These are phyloP conservation scores for Rheum nobile DNA, from an alignment of 148 eudicot genomes.

Conservation along the genomic window DNA sequence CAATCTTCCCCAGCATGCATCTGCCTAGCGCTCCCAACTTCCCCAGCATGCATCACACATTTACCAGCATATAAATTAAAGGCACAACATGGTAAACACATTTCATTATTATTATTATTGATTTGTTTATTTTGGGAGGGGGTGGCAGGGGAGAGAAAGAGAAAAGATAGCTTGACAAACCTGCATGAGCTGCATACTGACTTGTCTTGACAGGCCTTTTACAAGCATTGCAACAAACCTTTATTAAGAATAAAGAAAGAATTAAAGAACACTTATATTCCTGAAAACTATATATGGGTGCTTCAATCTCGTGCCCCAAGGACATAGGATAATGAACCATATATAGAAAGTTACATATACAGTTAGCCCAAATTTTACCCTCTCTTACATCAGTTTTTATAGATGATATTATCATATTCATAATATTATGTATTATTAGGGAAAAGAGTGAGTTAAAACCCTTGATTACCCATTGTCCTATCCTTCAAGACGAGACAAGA, in stretches of 20 bases:
- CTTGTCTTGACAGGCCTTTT: conserved; percentile 74
- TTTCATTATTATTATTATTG: background rate
- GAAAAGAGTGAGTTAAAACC: background rate
- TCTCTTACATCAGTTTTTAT: background rate
- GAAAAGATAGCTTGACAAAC: conserved; percentile 17
- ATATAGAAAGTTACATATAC: background rate
- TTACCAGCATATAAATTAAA: background rate
- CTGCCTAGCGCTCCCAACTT: background rate
- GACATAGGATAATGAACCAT: background rate
- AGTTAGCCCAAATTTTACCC: background rate
- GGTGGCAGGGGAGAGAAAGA: background rate
- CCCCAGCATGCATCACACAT: background rate
- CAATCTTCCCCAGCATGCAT: background rate
- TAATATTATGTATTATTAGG: background rate
- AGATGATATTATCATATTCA: background rate
- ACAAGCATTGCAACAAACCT: conserved; percentile 77
- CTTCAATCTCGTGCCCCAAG: background rate
- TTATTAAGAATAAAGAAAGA: conserved; percentile 7
- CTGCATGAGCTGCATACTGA: conserved; percentile 73
- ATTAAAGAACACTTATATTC: background rate
- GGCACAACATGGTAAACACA: background rate
- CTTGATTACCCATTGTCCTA: too few species aligned
- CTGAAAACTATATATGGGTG: background rate
- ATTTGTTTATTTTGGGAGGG: background rate
- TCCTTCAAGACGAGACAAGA: background rate